Evolutionary conservation across 108 stramenopile species (phyloP).

Genomic region (Conticribra weissflogii): DNA sequence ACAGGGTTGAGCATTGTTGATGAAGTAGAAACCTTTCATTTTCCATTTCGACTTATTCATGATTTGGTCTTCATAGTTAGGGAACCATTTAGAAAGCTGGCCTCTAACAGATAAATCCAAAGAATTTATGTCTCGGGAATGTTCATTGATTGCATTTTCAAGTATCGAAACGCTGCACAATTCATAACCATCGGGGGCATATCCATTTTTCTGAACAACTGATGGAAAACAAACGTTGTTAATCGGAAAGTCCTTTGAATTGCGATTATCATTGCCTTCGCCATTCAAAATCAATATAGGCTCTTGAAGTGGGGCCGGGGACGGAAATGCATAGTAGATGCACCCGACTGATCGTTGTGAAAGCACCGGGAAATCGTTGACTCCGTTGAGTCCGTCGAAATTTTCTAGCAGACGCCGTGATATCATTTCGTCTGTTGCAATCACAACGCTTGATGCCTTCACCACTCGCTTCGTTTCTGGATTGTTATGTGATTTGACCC

Average conservation of each 20-base stretch:
- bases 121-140: conserved; percentile 51
- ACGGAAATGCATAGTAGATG: conserved; percentile 76
- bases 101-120: conserved; percentile 64
- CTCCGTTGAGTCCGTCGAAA: conserved; percentile 48
- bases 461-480: not conserved
- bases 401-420: conserved; percentile 60
- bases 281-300: conserved; percentile 87
- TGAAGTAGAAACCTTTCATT: conserved; percentile 59
- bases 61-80: conserved; percentile 52
- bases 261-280: conserved; percentile 35
- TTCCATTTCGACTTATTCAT: conserved; percentile 60
- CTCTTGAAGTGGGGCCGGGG: conserved; percentile 70
- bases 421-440: conserved; percentile 74
- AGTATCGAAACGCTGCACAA: conserved; percentile 80
- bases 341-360: conserved; percentile 79
- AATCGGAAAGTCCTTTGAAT: conserved; percentile 57
- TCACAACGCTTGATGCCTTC: conserved; percentile 60
- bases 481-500: conserved; percentile 1
- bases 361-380: conserved; percentile 42
- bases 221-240: conserved; percentile 92
- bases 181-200: conserved; percentile 71
- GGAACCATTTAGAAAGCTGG: conserved; percentile 75
- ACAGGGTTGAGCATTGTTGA: conserved; percentile 80
- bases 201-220: conserved; percentile 60
- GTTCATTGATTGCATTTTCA: conserved; percentile 58